These are phyloP conservation scores for Galeopsis tetrahit DNA, from an alignment of 257 asterid species.

Conservation along the genomic window DNA sequence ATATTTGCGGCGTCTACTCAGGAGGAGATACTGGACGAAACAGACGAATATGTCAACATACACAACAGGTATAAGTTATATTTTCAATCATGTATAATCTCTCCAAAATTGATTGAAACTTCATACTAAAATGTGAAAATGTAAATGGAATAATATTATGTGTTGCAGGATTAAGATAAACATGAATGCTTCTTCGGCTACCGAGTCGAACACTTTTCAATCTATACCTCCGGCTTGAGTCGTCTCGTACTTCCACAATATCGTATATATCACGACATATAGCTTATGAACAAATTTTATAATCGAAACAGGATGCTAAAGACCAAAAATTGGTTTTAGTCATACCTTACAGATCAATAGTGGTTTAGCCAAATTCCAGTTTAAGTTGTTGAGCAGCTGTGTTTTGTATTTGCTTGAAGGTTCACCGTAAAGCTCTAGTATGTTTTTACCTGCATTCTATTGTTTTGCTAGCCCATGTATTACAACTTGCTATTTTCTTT, in stretches of 20 bases:
- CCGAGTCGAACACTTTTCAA: slow-evolving; percentile 36
- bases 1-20: slow-evolving; percentile 33
- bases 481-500: neutral
- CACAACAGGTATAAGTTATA: slow-evolving; percentile 73
- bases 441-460: neutral
- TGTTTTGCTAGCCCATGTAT: neutral
- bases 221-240: slow-evolving; percentile 34
- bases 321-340: slow-evolving; percentile 1
- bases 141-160: neutral
- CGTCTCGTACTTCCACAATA: slow-evolving; percentile 33
- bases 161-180: slow-evolving; percentile 90
- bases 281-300: slow-evolving; percentile 17
- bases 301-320: neutral
- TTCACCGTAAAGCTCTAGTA: neutral
- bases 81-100: neutral
- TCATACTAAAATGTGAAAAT: neutral
- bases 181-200: slow-evolving; percentile 73
- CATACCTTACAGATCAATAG: neutral
- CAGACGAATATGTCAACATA: slow-evolving; percentile 96
- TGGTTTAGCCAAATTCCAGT: neutral
- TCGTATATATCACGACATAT: slow-evolving; percentile 28
- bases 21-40: slow-evolving; percentile 99
- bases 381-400: neutral
- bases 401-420: neutral
- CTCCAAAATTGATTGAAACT: neutral